A percentile compares a stretch with the other conserved stretches of the same genome.
phyloP scores from a whole-genome alignment of 192 early-diverging fungal genomes.

The Dispira parvispora region DNA sequence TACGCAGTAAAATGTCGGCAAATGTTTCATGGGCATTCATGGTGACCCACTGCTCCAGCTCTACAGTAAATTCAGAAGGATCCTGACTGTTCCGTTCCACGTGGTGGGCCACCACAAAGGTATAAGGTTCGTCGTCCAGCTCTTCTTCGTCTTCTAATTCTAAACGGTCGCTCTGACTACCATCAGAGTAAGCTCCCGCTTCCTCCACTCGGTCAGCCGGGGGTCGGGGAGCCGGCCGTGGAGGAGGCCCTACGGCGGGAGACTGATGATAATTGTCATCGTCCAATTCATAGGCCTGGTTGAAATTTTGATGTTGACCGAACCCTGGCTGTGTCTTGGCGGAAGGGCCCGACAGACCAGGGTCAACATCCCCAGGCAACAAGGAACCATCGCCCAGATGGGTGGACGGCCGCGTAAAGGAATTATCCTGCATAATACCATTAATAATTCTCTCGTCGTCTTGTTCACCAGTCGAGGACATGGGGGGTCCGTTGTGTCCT shows the following conservation, averaged over 20 bases:
- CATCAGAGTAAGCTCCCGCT: not conserved
- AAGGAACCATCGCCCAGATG: not conserved
- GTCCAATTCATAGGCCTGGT: conserved; percentile 2
- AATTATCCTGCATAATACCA: not conserved
- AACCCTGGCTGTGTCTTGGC: not conserved
- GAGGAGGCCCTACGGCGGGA: not conserved
- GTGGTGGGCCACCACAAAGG: conserved; percentile 10
- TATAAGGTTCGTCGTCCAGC: not conserved
- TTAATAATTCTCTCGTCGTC: not conserved
- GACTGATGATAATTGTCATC: not conserved
- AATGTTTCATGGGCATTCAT: conserved; percentile 4
- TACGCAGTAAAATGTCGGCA: not conserved
- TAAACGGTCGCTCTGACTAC: not conserved
- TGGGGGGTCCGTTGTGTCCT: not conserved
- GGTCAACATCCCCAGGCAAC: not conserved
- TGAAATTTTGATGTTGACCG: not conserved
- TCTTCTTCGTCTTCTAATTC: not conserved
- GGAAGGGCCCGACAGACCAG: not conserved
- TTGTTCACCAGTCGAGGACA: not conserved
- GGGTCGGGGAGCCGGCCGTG: not conserved
- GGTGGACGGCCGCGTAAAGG: not conserved
- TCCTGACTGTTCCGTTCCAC: not conserved
- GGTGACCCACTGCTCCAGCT: not conserved
- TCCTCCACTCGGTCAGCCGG: not conserved
- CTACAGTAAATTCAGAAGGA: conserved; percentile 1